phyloP scores from a whole-genome alignment of 2,329 filamentous ascomycete genomes.

The Diaporthe sp. region DNA sequence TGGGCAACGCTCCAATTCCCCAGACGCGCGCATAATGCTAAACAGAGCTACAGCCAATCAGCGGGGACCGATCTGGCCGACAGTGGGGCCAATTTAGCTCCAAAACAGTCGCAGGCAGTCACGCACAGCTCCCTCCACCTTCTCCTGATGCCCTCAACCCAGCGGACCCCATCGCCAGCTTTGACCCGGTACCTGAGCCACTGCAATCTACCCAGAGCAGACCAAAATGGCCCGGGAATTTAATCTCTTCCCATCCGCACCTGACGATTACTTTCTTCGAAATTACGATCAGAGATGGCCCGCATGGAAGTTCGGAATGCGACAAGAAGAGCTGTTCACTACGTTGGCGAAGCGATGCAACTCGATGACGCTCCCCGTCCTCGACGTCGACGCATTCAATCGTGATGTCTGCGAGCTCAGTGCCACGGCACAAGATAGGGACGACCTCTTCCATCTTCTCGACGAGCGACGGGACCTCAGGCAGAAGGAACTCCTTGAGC shows the following conservation, averaged over 20 bases:
- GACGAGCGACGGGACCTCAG: constrained; percentile 7
- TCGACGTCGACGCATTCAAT: constrained; percentile 5
- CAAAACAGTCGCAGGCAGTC: no score
- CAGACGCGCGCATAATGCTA: no score
- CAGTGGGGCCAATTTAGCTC: no score
- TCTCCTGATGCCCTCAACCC: background rate
- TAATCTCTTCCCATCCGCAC: background rate
- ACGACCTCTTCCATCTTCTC: background rate
- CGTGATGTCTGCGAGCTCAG: background rate
- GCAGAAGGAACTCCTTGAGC: background rate
- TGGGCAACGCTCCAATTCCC: no score
- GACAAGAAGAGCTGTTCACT: background rate
- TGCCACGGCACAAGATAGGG: background rate
- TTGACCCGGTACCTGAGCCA: background rate
- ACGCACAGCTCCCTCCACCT: background rate
- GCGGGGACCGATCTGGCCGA: no score
- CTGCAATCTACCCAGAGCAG: background rate
- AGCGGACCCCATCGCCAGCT: background rate
- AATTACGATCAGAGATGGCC: constrained; percentile 5
- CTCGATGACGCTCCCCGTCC: constrained; percentile 5
- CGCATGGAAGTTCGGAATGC: background rate
- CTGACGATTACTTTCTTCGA: background rate
- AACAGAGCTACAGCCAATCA: no score
- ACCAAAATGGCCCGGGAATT: background rate
- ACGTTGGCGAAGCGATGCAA: constrained; percentile 9